Evolutionary conservation across 2,329 filamentous ascomycete genomes (phyloP).

Genomic region (Ophiostoma sp.): DNA sequence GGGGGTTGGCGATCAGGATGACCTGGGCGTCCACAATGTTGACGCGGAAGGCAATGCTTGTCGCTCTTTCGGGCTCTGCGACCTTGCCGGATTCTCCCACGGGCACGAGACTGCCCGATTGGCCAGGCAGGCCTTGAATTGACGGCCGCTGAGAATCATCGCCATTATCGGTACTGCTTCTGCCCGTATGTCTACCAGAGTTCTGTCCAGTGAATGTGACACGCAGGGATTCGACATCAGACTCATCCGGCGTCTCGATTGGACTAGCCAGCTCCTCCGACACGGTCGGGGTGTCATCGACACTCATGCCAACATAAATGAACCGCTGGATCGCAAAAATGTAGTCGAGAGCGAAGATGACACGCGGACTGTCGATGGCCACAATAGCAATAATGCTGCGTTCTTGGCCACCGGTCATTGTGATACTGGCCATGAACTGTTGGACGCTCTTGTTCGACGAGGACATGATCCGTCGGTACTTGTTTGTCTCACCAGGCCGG

Average conservation of each 20-base stretch:
- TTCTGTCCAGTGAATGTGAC: constrained; percentile 39
- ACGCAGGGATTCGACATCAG: constrained; percentile 54
- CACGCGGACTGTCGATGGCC: constrained; percentile 86
- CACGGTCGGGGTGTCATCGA: constrained; percentile 47
- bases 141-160: background rate
- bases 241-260: constrained; percentile 53
- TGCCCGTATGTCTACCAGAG: background rate
- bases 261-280: constrained; percentile 47
- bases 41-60: constrained; percentile 70
- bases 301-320: constrained; percentile 62
- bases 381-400: constrained; percentile 82
- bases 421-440: constrained; percentile 96
- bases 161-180: background rate
- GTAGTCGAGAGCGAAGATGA: constrained; percentile 95
- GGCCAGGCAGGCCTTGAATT: background rate
- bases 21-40: constrained; percentile 96
- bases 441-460: constrained; percentile 91
- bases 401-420: constrained; percentile 80
- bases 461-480: constrained; percentile 97
- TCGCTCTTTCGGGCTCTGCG: constrained; percentile 23
- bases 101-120: background rate
- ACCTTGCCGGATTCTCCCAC: background rate
- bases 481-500: constrained; percentile 82
- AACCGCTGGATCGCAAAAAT: constrained; percentile 85
- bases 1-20: constrained; percentile 90